A percentile compares a stretch with the other conserved stretches of the same genome.
Conservation (phyloP, 257 asterid genomes). For the Plantago elongata region DNA sequence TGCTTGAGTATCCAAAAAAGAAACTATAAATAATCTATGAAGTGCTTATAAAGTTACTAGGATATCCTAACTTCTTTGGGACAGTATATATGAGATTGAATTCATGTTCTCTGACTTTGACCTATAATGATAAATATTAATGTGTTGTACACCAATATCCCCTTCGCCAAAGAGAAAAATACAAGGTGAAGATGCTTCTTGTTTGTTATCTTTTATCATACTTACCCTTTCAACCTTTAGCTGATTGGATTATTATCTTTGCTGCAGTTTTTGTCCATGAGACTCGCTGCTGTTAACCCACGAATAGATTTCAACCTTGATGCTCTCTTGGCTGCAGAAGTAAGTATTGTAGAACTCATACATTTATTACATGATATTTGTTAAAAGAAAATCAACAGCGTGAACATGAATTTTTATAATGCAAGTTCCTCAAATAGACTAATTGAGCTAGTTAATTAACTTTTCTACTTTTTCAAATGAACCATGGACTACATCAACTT, state of each 20-base stretch:
- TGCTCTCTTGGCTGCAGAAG: slow-evolving; percentile 59
- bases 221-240: slow-evolving; percentile 3
- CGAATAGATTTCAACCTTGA: slow-evolving; percentile 70
- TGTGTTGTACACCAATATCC: not conserved
- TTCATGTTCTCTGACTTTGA: no score
- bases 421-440: not conserved
- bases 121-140: no score
- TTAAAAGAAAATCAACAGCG: not conserved
- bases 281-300: slow-evolving; percentile 86
- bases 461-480: not conserved
- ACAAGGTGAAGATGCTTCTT: not conserved
- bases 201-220: not conserved
- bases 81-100: no score
- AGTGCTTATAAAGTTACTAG: no score
- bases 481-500: not conserved
- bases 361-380: not conserved
- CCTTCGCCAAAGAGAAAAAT: not conserved
- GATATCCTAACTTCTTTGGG: no score
- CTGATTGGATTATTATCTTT: slow-evolving; percentile 21
- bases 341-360: slow-evolving; percentile 29
- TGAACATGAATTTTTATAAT: not conserved
- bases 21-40: not conserved
- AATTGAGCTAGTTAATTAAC: no score
- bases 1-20: no score
- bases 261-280: slow-evolving; percentile 78